A percentile compares a stretch with the other conserved stretches of the same genome.
Evolutionary conservation across 2,329 filamentous ascomycete species (phyloP).

Genomic region (Calonectria ilicicola): DNA sequence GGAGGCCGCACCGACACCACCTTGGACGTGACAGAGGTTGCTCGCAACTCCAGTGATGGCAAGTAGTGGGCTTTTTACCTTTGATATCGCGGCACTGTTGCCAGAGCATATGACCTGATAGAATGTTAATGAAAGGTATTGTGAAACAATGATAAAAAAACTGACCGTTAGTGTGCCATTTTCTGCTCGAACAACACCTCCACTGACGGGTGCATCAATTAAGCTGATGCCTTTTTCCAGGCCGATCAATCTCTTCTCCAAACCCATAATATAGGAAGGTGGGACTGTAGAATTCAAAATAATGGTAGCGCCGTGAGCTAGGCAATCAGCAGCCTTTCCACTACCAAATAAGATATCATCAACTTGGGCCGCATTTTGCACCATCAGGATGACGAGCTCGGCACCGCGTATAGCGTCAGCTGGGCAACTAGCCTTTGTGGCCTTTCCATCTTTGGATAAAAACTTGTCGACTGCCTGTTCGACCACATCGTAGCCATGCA

Average conservation of each 20-base stretch:
- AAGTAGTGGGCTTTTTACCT: slow-evolving; percentile 40
- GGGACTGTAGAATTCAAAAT: slow-evolving; percentile 32
- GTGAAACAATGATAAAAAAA: background rate
- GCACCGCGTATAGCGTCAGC: slow-evolving; percentile 43
- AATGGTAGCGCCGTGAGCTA: slow-evolving; percentile 45
- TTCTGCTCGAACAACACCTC: slow-evolving; percentile 51
- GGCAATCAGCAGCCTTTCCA: slow-evolving; percentile 41
- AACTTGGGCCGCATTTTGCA: slow-evolving; percentile 49
- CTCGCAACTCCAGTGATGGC: slow-evolving; percentile 47
- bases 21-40: slow-evolving; percentile 60
- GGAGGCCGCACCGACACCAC: slow-evolving; percentile 63
- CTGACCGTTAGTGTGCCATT: slow-evolving; percentile 50
- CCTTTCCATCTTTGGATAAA: slow-evolving; percentile 35
- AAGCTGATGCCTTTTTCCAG: slow-evolving; percentile 44
- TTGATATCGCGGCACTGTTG: slow-evolving; percentile 32
- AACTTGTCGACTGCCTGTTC: slow-evolving; percentile 46
- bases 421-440: slow-evolving; percentile 40
- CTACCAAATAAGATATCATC: slow-evolving; percentile 47
- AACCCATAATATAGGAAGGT: slow-evolving; percentile 42
- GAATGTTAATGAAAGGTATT: background rate
- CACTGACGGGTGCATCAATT: slow-evolving; percentile 53
- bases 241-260: slow-evolving; percentile 34
- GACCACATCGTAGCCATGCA: slow-evolving; percentile 50
- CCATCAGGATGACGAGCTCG: slow-evolving; percentile 50
- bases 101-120: slow-evolving; percentile 50